Evolutionary conservation across 148 eudicot genomes (phyloP).

Genomic region (Vaccinium corymbosum): DNA sequence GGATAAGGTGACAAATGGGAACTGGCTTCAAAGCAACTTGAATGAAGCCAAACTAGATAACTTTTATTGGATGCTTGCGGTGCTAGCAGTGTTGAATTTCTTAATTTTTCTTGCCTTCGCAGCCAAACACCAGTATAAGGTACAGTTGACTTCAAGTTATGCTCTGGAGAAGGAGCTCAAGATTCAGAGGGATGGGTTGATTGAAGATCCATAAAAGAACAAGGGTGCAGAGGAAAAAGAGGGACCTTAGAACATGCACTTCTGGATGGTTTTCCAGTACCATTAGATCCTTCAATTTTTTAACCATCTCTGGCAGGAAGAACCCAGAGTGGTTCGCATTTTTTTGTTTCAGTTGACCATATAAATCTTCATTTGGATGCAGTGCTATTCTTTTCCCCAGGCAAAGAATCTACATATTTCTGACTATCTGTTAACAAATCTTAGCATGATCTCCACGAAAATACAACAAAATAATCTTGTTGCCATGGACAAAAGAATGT

Average conservation of each 20-base stretch:
- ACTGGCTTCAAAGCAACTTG: constrained; percentile 54
- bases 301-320: constrained; percentile 3
- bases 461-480: neutral
- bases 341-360: neutral
- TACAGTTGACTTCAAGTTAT: constrained; percentile 22
- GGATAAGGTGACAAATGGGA: constrained; percentile 31
- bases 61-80: constrained; percentile 61
- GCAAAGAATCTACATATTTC: neutral
- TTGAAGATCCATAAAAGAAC: constrained; percentile 20
- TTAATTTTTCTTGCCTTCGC: constrained; percentile 40
- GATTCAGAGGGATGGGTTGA: constrained; percentile 20
- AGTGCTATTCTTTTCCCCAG: neutral
- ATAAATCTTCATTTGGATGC: neutral
- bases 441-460: neutral
- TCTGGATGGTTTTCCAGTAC: neutral
- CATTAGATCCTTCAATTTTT: neutral
- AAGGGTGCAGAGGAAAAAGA: constrained; percentile 11
- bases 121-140: constrained; percentile 54
- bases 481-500: neutral
- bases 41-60: constrained; percentile 44
- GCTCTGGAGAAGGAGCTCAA: constrained; percentile 28
- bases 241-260: constrained; percentile 13
- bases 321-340: neutral
- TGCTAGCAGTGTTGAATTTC: constrained; percentile 45
- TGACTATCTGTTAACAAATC: neutral